Evolutionary conservation across 164 flowering plant species (phyloP).

Genomic region (Berberis thunbergii): DNA sequence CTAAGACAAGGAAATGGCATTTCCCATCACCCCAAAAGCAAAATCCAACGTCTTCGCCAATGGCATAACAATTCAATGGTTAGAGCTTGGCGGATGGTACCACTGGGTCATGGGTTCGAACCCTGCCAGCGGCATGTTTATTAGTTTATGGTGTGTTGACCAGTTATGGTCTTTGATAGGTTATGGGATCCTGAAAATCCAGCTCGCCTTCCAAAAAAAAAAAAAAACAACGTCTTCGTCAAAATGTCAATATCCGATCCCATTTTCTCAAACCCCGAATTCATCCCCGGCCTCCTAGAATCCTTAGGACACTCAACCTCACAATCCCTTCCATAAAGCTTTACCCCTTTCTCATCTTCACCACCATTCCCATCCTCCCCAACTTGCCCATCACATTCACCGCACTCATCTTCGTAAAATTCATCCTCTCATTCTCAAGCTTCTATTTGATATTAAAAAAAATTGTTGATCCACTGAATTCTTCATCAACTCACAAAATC

Average conservation of each 20-base stretch:
- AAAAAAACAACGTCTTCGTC: too few species aligned
- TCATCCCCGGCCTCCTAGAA: too few species aligned
- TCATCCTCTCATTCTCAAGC: slow-evolving; percentile 31
- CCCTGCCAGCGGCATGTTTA: too few species aligned
- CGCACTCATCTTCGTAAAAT: slow-evolving; percentile 11
- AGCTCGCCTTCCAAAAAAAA: too few species aligned
- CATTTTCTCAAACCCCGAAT: too few species aligned
- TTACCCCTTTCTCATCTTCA: slow-evolving; percentile 1
- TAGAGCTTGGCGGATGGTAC: too few species aligned
- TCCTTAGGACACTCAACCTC: slow-evolving; percentile 1
- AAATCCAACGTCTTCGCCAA: slow-evolving; percentile 55
- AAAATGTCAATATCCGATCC: too few species aligned
- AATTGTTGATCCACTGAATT: slow-evolving; percentile 50
- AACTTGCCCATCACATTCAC: slow-evolving; percentile 5
- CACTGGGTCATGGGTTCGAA: too few species aligned
- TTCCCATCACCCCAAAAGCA: slow-evolving; percentile 56
- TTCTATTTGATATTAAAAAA: slow-evolving; percentile 42
- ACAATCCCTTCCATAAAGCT: slow-evolving; percentile 1
- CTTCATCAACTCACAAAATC: slow-evolving; percentile 45
- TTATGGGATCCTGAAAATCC: too few species aligned
- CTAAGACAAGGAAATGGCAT: slow-evolving; percentile 36
- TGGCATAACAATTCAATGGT: too few species aligned
- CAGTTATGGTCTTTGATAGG: too few species aligned
- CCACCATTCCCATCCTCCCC: slow-evolving; percentile 11
- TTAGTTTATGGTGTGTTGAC: too few species aligned